A percentile compares a stretch with the other conserved stretches of the same genome.
Evolutionary conservation across 108 stramenopile species (phyloP).

Genomic region (Skeletonema tropicum): DNA sequence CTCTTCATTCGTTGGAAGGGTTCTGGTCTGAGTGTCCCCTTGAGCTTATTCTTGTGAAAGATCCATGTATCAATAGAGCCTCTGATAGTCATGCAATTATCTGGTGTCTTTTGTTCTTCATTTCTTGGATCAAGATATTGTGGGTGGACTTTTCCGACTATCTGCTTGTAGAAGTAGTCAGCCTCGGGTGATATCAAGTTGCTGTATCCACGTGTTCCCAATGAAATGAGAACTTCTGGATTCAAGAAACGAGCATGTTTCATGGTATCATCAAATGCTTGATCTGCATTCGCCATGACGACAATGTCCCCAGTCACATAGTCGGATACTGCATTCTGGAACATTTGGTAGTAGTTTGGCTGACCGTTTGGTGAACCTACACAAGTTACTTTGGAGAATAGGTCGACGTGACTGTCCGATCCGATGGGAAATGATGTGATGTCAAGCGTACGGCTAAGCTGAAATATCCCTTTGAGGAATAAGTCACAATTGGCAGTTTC

Average conservation of each 20-base stretch:
- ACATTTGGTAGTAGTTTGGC: background rate
- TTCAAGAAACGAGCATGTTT: background rate
- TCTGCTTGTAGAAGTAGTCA: background rate
- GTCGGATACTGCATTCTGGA: background rate
- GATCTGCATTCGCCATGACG: background rate
- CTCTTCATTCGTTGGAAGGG: background rate
- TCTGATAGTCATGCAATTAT: no score
- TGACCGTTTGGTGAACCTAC: background rate
- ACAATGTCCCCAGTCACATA: background rate
- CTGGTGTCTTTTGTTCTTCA: no score
- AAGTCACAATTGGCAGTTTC: background rate
- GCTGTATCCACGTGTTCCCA: background rate
- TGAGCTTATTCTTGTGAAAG: background rate
- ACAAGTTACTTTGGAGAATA: background rate
- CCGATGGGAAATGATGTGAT: background rate
- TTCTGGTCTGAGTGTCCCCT: background rate
- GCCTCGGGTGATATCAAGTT: background rate
- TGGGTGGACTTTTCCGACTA: background rate
- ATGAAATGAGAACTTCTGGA: background rate
- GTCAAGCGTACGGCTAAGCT: background rate
- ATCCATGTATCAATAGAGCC: background rate
- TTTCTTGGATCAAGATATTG: no score
- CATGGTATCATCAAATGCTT: background rate
- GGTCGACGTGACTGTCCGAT: background rate
- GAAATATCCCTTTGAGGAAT: background rate